A percentile compares a stretch with the other conserved stretches of the same genome.
Conservation (phyloP, 805 yeast species). For the Wickerhamomyces sydowiorum region DNA sequence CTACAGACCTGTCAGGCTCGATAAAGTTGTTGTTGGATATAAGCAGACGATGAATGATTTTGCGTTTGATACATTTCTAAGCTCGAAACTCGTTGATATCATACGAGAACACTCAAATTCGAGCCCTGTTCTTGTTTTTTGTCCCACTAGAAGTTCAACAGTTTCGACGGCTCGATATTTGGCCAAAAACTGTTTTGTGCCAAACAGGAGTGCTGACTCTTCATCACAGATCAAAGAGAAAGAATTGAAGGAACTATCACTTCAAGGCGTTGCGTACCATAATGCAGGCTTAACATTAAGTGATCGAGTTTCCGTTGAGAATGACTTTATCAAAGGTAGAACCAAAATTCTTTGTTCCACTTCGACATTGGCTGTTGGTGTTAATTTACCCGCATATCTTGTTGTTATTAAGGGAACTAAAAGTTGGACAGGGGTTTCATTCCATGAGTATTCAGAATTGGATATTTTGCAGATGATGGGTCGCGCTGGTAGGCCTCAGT, state of each 20-base stretch:
- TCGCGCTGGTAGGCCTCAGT: constrained; percentile 59
- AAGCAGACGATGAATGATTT: constrained; percentile 36
- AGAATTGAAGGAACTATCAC: constrained; percentile 20
- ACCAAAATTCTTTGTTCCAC: constrained; percentile 47
- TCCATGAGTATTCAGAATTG: constrained; percentile 47
- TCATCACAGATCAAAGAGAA: constrained; percentile 18
- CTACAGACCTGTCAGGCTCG: constrained; percentile 38
- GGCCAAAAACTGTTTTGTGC: constrained; percentile 10
- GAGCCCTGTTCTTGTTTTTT: constrained; percentile 44
- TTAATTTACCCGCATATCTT: constrained; percentile 54
- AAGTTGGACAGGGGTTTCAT: constrained; percentile 45
- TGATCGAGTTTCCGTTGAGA: constrained; percentile 43
- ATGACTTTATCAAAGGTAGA: constrained; percentile 35
- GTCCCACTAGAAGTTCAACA: constrained; percentile 47
- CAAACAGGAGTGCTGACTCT: not conserved
- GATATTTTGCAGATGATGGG: constrained; percentile 62
- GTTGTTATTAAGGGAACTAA: constrained; percentile 61
- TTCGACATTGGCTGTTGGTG: constrained; percentile 57
- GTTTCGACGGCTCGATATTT: constrained; percentile 40
- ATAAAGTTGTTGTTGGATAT: constrained; percentile 39
- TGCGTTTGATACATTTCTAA: constrained; percentile 40
- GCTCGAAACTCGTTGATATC: constrained; percentile 34
- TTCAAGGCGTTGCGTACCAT: constrained; percentile 44
- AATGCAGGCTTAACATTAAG: constrained; percentile 50
- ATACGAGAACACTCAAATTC: constrained; percentile 30